Evolutionary conservation across 2,329 filamentous ascomycete genomes (phyloP).

Genomic region (Hysterium pulicare): DNA sequence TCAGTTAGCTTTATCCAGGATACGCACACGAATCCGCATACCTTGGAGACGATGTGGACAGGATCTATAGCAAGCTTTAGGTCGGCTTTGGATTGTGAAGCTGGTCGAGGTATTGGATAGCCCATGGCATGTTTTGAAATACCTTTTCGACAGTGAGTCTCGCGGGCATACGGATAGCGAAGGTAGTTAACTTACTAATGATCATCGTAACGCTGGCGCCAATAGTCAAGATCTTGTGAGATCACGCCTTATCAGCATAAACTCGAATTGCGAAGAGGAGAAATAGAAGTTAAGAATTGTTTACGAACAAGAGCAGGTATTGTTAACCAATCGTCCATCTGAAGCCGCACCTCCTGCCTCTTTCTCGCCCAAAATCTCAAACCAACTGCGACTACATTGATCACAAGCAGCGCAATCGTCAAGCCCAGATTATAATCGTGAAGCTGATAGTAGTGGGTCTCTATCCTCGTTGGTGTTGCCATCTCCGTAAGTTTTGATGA

Average conservation of each 20-base stretch:
- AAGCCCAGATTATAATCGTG: neutral
- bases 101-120: neutral
- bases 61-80: neutral
- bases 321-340: constrained; percentile 1
- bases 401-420: constrained; percentile 36
- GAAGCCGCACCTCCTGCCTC: neutral
- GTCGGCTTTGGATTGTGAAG: neutral
- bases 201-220: neutral
- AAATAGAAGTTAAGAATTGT: too few relatives aligned
- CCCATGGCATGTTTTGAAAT: neutral
- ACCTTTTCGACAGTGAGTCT: neutral
- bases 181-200: neutral
- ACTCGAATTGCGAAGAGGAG: too few relatives aligned
- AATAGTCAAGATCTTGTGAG: too few relatives aligned
- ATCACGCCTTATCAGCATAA: too few relatives aligned
- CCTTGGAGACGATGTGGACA: neutral
- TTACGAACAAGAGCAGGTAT: neutral
- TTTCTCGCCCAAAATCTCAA: neutral
- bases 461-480: too few relatives aligned
- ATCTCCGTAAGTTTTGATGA: too few relatives aligned
- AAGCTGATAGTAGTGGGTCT: neutral
- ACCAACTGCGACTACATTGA: neutral
- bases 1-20: neutral
- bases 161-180: too few relatives aligned
- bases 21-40: neutral